Evolutionary conservation across 805 yeast species (phyloP).

Genomic region (Scheffersomyces lignosus): DNA sequence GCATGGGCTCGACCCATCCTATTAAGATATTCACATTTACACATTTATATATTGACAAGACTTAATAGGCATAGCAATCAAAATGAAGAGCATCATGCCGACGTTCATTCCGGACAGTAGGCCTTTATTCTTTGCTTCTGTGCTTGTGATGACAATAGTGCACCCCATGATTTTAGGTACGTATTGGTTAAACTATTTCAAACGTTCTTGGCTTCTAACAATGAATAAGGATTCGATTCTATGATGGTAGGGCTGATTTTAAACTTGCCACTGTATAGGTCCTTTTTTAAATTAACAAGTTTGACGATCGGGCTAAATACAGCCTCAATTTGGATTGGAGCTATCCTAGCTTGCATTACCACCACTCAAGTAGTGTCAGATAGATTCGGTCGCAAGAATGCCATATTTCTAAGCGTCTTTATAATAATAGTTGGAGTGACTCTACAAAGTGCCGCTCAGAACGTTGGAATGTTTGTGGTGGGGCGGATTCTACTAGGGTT

Average conservation of each 20-base stretch:
- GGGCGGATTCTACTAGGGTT: slow-evolving; percentile 37
- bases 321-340: background rate
- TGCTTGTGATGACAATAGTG: background rate
- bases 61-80: too few species aligned
- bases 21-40: too few species aligned
- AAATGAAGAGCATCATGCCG: too few species aligned
- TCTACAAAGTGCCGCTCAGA: slow-evolving; percentile 36
- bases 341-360: background rate
- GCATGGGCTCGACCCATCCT: too few species aligned
- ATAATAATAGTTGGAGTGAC: slow-evolving; percentile 32
- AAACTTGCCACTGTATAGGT: slow-evolving; percentile 6
- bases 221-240: background rate
- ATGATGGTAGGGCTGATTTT: background rate
- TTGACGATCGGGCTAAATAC: background rate
- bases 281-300: background rate
- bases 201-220: too few species aligned
- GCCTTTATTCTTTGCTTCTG: background rate
- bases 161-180: background rate
- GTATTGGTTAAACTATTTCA: too few species aligned
- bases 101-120: background rate
- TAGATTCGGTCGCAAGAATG: slow-evolving; percentile 25
- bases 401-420: slow-evolving; percentile 22
- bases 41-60: too few species aligned
- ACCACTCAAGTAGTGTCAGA: background rate
- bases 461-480: slow-evolving; percentile 35